These are phyloP conservation scores for Edaphochlamys debaryana DNA, from an alignment of 139 green algal genomes.

Conservation along the genomic window DNA sequence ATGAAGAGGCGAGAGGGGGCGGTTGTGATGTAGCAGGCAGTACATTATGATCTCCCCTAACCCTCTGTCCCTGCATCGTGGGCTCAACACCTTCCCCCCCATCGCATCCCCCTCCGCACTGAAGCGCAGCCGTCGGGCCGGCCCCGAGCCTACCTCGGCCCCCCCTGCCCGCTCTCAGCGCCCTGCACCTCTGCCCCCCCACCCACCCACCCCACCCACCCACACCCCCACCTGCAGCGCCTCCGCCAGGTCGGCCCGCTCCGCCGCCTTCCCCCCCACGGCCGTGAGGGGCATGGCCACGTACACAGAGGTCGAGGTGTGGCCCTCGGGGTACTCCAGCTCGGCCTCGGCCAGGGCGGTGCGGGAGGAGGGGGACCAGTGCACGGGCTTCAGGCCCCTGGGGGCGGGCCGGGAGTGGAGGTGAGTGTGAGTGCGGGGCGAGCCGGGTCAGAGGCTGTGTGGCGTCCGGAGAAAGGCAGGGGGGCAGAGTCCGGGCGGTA, in stretches of 20 bases:
- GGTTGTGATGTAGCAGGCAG: too few species aligned
- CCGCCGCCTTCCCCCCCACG: conserved; percentile 35
- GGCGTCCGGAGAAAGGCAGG: too few species aligned
- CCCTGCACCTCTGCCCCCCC: neutral
- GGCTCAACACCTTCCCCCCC: neutral
- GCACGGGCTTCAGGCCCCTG: conserved; percentile 93
- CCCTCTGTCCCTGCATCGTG: neutral
- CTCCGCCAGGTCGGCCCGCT: conserved; percentile 10
- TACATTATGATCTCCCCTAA: too few species aligned
- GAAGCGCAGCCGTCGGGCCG: too few species aligned
- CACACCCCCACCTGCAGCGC: conserved; percentile 39
- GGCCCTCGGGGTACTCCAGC: conserved; percentile 98
- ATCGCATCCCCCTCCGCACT: too few species aligned
- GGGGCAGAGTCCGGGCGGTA: too few species aligned
- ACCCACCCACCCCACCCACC: neutral
- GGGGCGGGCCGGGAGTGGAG: conserved; percentile 26
- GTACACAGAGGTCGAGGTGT: conserved; percentile 87
- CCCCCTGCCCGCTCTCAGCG: too few species aligned
- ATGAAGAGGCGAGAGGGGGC: neutral
- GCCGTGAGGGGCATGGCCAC: conserved; percentile 83
- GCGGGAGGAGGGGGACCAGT: conserved; percentile 94
- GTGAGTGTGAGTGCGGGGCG: too few species aligned
- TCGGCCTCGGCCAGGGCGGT: conserved; percentile 98
- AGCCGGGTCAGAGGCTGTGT: too few species aligned
- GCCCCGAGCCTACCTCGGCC: too few species aligned